phyloP scores from a whole-genome alignment of 805 yeast genomes.

The Ogataea wickerhamii region DNA sequence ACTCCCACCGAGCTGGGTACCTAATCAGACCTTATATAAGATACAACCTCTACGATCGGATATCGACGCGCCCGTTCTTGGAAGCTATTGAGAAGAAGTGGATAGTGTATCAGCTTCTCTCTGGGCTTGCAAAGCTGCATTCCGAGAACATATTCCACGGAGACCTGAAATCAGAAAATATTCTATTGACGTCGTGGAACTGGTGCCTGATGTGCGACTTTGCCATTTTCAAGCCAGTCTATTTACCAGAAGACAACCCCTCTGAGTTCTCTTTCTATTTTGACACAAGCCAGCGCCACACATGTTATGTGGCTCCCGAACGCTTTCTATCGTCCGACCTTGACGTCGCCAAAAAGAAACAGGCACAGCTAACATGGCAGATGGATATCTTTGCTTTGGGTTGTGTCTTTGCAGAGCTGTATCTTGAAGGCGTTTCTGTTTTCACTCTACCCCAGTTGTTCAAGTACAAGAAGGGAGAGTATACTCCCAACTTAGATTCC shows the following conservation, averaged over 20 bases:
- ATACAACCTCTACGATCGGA: constrained; percentile 80
- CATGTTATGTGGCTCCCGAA: constrained; percentile 94
- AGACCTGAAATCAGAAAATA: constrained; percentile 87
- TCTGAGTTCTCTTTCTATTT: constrained; percentile 88
- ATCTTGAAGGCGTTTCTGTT: constrained; percentile 79
- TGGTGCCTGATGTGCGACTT: constrained; percentile 84
- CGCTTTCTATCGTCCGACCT: constrained; percentile 50
- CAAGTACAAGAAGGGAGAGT: constrained; percentile 70
- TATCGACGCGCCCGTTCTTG: constrained; percentile 83
- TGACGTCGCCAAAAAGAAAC: constrained; percentile 11
- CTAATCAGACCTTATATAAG: constrained; percentile 76
- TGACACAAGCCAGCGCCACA: constrained; percentile 82
- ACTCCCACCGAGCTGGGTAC: constrained; percentile 91
- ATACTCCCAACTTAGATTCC: constrained; percentile 56
- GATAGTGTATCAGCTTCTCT: constrained; percentile 75
- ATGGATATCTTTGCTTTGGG: constrained; percentile 86
- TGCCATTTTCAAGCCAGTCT: constrained; percentile 79
- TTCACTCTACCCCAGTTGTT: constrained; percentile 86
- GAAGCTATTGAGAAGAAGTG: constrained; percentile 79
- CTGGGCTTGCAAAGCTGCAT: constrained; percentile 64
- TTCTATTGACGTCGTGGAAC: constrained; percentile 82
- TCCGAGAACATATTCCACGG: constrained; percentile 68
- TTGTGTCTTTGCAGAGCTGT: constrained; percentile 88
- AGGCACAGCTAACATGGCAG: constrained; percentile 42
- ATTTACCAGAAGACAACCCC: constrained; percentile 89